Conservation (phyloP, 176 grass and related monocot genomes). For the Ampelocalamus luodianensis region DNA sequence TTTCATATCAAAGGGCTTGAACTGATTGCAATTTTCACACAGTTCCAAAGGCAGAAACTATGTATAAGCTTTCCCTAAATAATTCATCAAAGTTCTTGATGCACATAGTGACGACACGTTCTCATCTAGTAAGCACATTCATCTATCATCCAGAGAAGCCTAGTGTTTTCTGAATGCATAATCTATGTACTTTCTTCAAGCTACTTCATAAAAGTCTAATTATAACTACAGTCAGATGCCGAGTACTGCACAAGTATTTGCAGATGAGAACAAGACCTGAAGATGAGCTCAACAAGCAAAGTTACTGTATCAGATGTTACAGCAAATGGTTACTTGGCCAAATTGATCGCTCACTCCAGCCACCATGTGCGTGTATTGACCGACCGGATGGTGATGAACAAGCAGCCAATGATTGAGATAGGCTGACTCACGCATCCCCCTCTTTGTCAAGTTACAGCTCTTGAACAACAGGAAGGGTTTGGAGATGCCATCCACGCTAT, state of each 20-base stretch:
- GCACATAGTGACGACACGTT: not conserved
- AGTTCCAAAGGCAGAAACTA: not conserved
- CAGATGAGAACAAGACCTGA: not conserved
- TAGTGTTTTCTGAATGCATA: not conserved
- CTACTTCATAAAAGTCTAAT: not conserved
- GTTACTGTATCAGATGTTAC: slow-evolving; percentile 27
- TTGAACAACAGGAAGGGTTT: not conserved
- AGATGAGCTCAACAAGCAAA: not conserved
- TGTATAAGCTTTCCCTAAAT: not conserved
- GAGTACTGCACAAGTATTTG: not conserved
- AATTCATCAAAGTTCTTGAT: not conserved
- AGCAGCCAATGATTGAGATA: not conserved
- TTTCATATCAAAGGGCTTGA: not conserved
- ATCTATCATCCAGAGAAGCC: not conserved
- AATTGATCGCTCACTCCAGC: not conserved
- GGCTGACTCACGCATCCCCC: not conserved
- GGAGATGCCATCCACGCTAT: too few species aligned
- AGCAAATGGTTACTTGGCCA: slow-evolving; percentile 15
- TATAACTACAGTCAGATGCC: not conserved
- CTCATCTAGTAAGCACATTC: not conserved
- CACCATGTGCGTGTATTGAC: not conserved
- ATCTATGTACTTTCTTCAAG: not conserved
- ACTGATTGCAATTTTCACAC: not conserved
- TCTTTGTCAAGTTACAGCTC: not conserved
- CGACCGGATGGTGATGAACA: not conserved